A percentile compares a stretch with the other conserved stretches of the same genome.
These are phyloP conservation scores for Heliocybe sulcata DNA, from an alignment of 1,284 basidiomycete species.

Conservation along the genomic window DNA sequence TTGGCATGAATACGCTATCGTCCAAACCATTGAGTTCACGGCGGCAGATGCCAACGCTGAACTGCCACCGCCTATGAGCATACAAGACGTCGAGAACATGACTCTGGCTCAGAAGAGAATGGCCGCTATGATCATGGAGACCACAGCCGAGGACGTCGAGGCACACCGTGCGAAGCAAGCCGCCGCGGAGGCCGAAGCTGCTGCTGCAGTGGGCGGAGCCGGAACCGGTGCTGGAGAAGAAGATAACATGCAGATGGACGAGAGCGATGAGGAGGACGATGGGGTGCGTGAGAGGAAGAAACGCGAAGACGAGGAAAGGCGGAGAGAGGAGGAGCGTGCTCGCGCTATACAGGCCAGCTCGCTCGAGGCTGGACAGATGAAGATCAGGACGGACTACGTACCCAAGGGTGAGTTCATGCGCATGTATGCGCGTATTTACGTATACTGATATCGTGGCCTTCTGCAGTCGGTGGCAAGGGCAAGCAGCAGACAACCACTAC, in stretches of 20 bases:
- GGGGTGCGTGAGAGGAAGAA: conserved; percentile 56
- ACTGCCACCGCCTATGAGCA: conserved; percentile 90
- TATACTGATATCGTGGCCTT: conserved; percentile 4
- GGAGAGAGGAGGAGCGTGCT: conserved; percentile 71
- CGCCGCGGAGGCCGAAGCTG: conserved; percentile 72
- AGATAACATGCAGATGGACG: conserved; percentile 66
- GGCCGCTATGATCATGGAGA: conserved; percentile 98
- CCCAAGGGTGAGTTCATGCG: conserved; percentile 78
- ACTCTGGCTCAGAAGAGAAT: conserved; percentile 95
- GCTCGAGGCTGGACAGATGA: conserved; percentile 79
- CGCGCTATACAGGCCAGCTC: conserved; percentile 72
- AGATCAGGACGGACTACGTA: conserved; percentile 96
- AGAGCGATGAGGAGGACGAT: conserved; percentile 72
- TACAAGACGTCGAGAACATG: conserved; percentile 95
- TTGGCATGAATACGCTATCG: conserved; percentile 99
- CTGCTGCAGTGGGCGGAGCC: conserved; percentile 56
- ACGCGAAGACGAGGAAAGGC: conserved; percentile 71
- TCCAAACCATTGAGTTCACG: conserved; percentile 98
- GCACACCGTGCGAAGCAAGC: conserved; percentile 74
- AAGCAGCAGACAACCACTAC: conserved; percentile 68
- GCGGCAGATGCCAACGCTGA: conserved; percentile 87
- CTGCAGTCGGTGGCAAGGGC: conserved; percentile 59
- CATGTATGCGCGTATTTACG: conserved; percentile 3
- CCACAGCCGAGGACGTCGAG: conserved; percentile 78
- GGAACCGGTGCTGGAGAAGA: conserved; percentile 45